These are phyloP conservation scores for Lepidium aucheri DNA, from an alignment of 345 rosid species.

Conservation along the genomic window DNA sequence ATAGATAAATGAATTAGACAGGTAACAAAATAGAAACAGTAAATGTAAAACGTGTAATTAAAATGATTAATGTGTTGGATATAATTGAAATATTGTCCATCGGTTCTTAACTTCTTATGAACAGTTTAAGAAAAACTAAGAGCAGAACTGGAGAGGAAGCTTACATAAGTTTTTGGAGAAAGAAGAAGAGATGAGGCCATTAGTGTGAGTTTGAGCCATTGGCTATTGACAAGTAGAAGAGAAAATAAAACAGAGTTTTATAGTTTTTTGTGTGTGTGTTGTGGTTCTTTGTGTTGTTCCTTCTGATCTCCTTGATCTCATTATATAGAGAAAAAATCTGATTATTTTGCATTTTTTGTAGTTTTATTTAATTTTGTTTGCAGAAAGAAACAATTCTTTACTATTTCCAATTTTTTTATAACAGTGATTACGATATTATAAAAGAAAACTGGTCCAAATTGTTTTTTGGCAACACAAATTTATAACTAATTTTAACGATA, in stretches of 20 bases:
- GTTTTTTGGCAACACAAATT: background rate
- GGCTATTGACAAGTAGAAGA: background rate
- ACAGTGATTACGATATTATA: background rate
- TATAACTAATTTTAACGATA: background rate
- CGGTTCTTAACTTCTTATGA: background rate
- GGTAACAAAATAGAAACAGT: background rate
- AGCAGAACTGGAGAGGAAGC: background rate
- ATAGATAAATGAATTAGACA: background rate
- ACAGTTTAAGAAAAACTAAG: background rate
- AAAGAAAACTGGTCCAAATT: background rate
- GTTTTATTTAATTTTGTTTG: background rate
- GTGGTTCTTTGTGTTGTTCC: slow-evolving; percentile 11
- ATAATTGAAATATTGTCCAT: background rate
- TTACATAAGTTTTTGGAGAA: slow-evolving; percentile 16
- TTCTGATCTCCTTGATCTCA: slow-evolving; percentile 9
- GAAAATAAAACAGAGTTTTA: background rate
- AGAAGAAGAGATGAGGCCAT: slow-evolving; percentile 21
- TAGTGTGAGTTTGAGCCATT: slow-evolving; percentile 24
- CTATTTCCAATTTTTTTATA: slow-evolving; percentile 1
- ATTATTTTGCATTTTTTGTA: background rate
- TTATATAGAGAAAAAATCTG: slow-evolving; percentile 11
- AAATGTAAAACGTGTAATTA: no score
- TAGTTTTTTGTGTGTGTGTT: background rate
- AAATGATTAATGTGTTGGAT: background rate
- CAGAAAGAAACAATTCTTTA: slow-evolving; percentile 1